Evolutionary conservation across 306 rosid genomes (phyloP).

Genomic region (Pterocarpus macrocarpus): DNA sequence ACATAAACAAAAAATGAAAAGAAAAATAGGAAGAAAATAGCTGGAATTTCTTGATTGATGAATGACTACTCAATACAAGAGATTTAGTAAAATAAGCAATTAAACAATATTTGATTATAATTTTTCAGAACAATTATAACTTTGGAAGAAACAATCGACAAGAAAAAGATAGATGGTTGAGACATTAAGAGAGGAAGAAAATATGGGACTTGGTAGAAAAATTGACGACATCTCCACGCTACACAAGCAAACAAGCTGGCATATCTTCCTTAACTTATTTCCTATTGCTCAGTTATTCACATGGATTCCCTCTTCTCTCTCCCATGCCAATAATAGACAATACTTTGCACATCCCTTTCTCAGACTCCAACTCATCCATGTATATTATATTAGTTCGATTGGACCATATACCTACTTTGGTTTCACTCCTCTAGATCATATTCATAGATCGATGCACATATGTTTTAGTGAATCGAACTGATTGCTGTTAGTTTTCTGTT

Average conservation of each 20-base stretch:
- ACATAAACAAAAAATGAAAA: background rate
- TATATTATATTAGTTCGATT: conserved; percentile 45
- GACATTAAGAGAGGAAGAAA: conserved; percentile 5
- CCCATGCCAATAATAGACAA: conserved; percentile 50
- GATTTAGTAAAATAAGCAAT: conserved; percentile 30
- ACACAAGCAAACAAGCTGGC: conserved; percentile 67
- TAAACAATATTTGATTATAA: background rate
- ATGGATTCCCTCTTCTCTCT: conserved; percentile 63
- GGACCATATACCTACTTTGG: conserved; percentile 50
- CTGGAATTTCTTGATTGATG: conserved; percentile 29
- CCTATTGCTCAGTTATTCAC: conserved; percentile 58
- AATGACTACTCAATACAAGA: background rate
- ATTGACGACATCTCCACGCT: conserved; percentile 61
- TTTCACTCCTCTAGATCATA: conserved; percentile 44
- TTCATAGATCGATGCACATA: conserved; percentile 45
- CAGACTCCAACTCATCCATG: conserved; percentile 51
- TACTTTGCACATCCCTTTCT: conserved; percentile 54
- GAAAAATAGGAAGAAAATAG: background rate
- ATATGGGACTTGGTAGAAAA: conserved; percentile 43
- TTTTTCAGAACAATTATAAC: background rate
- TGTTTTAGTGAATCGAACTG: conserved; percentile 35
- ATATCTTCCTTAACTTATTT: conserved; percentile 57
- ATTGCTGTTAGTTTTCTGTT: conserved; percentile 16
- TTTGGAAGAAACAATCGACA: too few species aligned
- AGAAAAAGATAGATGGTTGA: too few species aligned